Percentiles rank a stretch among this genome's conserved stretches.
Evolutionary conservation across 2,329 filamentous ascomycete species (phyloP).

Genomic region (Mycosphaerella sp.): DNA sequence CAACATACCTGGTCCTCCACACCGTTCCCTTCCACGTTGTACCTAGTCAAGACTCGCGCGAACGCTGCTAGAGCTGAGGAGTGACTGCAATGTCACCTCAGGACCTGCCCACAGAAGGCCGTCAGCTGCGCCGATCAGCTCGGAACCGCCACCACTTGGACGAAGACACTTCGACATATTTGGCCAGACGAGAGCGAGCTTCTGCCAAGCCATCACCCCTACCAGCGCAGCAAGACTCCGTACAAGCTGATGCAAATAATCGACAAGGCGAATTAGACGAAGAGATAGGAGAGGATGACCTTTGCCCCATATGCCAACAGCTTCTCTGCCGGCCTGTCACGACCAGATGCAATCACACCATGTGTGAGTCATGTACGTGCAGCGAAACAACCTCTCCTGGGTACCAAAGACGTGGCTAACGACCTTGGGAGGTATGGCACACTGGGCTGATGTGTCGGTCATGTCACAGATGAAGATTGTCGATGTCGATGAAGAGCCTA

Average conservation of each 20-base stretch:
- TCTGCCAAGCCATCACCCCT: neutral
- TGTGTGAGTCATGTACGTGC: slow-evolving; percentile 38
- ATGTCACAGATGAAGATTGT: slow-evolving; percentile 37
- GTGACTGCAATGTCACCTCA: too few relatives aligned
- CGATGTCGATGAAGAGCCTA: slow-evolving; percentile 34
- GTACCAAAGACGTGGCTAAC: too few relatives aligned
- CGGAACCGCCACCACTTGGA: slow-evolving; percentile 1
- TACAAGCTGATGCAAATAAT: neutral
- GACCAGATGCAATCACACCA: slow-evolving; percentile 40
- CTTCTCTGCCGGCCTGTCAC: slow-evolving; percentile 40
- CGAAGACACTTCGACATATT: too few relatives aligned
- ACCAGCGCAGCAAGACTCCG: neutral
- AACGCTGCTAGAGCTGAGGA: too few relatives aligned
- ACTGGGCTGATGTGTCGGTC: slow-evolving; percentile 42
- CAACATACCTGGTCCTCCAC: too few relatives aligned
- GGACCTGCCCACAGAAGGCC: neutral
- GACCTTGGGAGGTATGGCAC: slow-evolving; percentile 32
- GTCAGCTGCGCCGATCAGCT: slow-evolving; percentile 1
- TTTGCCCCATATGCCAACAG: slow-evolving; percentile 43
- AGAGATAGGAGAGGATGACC: slow-evolving; percentile 37
- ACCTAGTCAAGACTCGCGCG: too few relatives aligned
- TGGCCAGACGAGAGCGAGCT: neutral
- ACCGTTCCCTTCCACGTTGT: too few relatives aligned
- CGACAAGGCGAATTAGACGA: slow-evolving; percentile 2
- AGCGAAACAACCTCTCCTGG: too few relatives aligned